Evolutionary conservation across 2,329 filamentous ascomycete genomes (phyloP).

Genomic region (Aspergillus aculeatinus): DNA sequence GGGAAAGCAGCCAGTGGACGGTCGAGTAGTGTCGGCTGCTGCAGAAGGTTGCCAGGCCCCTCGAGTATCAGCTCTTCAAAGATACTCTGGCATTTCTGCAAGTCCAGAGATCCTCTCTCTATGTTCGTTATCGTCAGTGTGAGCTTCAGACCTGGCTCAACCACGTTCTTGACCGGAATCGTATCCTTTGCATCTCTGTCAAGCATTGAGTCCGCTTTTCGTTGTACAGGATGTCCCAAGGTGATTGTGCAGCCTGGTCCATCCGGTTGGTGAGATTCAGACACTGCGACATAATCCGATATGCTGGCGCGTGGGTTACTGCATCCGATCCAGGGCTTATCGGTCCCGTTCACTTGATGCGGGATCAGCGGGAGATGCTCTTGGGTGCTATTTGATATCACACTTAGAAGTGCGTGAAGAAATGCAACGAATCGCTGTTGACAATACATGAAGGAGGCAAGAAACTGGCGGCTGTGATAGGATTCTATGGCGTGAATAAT

Average conservation of each 20-base stretch:
- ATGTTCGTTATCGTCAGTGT: not conserved
- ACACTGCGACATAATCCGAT: not conserved
- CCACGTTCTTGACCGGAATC: not conserved
- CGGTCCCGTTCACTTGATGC: not conserved
- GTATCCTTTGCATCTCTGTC: not conserved
- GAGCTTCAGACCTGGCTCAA: not conserved
- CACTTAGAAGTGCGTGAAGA: not conserved
- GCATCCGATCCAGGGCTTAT: not conserved
- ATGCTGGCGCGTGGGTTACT: not conserved
- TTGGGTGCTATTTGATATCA: conserved; percentile 1
- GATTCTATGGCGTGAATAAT: not conserved
- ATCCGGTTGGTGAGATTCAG: not conserved
- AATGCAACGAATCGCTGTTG: conserved; percentile 1
- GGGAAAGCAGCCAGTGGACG: not conserved
- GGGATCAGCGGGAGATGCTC: not conserved
- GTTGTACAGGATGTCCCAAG: not conserved
- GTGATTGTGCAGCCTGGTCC: not conserved
- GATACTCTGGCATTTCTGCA: not conserved
- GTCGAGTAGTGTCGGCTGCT: not conserved
- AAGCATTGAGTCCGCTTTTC: too few relatives aligned
- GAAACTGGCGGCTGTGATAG: not conserved
- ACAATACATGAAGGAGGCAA: conserved; percentile 1
- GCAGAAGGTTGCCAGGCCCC: not conserved
- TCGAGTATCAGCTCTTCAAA: not conserved
- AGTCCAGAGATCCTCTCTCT: not conserved